A percentile compares a stretch with the other conserved stretches of the same genome.
phyloP scores from a whole-genome alignment of 352 stramenopile genomes.

The Elongisporangium prolatum region DNA sequence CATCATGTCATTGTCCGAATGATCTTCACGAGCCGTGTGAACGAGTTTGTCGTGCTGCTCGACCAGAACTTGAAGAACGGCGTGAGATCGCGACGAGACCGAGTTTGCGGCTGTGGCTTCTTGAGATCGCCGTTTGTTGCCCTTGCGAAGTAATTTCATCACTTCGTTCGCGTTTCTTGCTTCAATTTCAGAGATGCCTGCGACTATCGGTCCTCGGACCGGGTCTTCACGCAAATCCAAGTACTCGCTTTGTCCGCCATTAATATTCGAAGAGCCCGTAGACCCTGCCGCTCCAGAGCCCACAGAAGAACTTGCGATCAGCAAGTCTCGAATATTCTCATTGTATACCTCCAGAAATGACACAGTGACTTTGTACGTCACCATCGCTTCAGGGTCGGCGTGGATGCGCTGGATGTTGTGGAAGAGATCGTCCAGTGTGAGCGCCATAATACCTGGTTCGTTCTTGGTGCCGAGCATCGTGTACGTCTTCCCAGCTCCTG shows the following conservation, averaged over 20 bases:
- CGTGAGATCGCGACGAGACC: constrained; percentile 87
- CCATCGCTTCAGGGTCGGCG: constrained; percentile 15
- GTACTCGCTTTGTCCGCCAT: constrained; percentile 22
- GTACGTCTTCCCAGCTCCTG: constrained; percentile 88
- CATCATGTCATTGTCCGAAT: background rate
- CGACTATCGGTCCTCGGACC: constrained; percentile 74
- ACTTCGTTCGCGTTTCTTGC: constrained; percentile 70
- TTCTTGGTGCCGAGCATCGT: constrained; percentile 87
- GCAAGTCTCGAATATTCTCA: constrained; percentile 90
- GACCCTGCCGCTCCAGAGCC: constrained; percentile 1
- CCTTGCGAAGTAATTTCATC: constrained; percentile 83
- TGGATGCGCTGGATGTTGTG: constrained; percentile 50
- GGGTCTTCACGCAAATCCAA: constrained; percentile 86
- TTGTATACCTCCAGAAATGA: constrained; percentile 93
- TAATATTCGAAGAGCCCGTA: constrained; percentile 6
- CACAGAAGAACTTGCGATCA: constrained; percentile 27
- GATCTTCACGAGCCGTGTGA: background rate
- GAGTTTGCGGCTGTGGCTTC: constrained; percentile 87
- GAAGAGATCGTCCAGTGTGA: constrained; percentile 85
- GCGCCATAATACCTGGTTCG: constrained; percentile 86
- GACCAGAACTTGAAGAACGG: constrained; percentile 82
- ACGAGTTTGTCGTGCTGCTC: constrained; percentile 55
- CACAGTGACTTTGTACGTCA: constrained; percentile 68
- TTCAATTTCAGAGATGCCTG: constrained; percentile 84
- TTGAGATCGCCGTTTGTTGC: constrained; percentile 85